Evolutionary conservation across 1,139 yeast species (phyloP), one percentile per base, ranked within the genome.

Genomic region (Yamadazyma friedrichii): DNA sequence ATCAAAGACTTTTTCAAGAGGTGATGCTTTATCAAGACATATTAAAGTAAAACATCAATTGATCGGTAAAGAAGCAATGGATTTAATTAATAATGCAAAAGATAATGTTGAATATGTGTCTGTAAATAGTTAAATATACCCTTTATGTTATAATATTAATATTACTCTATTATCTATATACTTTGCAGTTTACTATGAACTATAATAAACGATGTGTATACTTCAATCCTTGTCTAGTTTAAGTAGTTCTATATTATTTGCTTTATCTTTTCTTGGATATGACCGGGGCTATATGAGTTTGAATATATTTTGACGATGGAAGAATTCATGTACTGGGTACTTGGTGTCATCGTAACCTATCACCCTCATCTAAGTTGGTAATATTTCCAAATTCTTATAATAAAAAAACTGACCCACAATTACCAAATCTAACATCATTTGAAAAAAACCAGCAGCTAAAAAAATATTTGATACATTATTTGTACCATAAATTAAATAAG

Each of bases 391-490:
- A n/a, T 52, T 51, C 43, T 54, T 61, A 58, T 77, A 85, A 56
- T 82, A 76, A 38, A 84, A 66, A 57, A 80, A 89, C 58, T 87
- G 95, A 40, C 77, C 78, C 12, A 88, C 89, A 45, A 88, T 85
- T 50, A 82, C 76, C 33, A 86, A 62, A 60, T 89, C 96, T 45
- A 89, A 70, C 13, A 76, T 55, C 78, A 87, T 86, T 65, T 89
- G 97, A 57, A 88, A 83, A 33, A 84, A 62, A 0, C 93, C 96
- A 45, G 95, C 94, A 42, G 82, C 54, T 30, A 87, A 70, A 58
- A 89, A 89, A 33, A 88, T 76, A 6, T 69, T 54, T 9, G 93
- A 82, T 20, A 87, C 78, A 49, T 83, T 75, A 42, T 74, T 74
- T 1, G 95, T 85, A 9, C 95, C 94, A 58, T 73, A 83, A 11